Base-by-base conservation (phyloP, 2,329 filamentous ascomycete genomes). In the Macrophomina phaseolina region DNA sequence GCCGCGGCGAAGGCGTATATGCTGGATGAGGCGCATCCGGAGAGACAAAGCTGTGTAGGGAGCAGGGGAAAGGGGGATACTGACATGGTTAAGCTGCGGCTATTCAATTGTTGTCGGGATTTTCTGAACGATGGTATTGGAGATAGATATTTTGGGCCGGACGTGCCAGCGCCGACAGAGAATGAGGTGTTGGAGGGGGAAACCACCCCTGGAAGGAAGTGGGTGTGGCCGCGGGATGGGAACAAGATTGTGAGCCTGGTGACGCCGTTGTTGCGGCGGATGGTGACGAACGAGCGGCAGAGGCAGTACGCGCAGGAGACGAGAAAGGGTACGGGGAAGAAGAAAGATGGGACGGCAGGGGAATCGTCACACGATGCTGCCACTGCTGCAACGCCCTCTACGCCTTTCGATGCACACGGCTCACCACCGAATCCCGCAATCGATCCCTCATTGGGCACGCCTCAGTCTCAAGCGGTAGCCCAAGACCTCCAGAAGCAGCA, bases 251-350 rank as follows among this genome's bases (percentile, higher is more conserved):
- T 87, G 48, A 80, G 82, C n/a, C 75, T 86, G 28, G 82, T 86
- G n/a, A 87, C 85, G 68, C 85, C 85, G 12, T 73, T 87, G 53
- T 77, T 88, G 67, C 76, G 85, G 66, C 79, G 85, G 30, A 87
- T 87, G 84, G 85, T 87, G 12, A 87, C 85, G 16, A 88, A 88
- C 67, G 86, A 87, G 72, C 79, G 85, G 30, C 85, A 88, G 71
- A 78, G 85, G 45, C 80, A 84, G 71, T 87, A 87, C 73, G 85
- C 85, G 1, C 82, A 86, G 36, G 84, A 86, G 73, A 85, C 83
- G 1, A 79, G 85, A 48, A 86, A 84, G 69, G 81, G 81, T 11
- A 80, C 81, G 4, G 75, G 75, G 5, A 81, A 81, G 65, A 68
- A 68, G 67, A 74, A 71, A 56, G 76, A 75, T 8, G 65, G 64